phyloP scores from a whole-genome alignment of 192 early-diverging fungal species.

The Coemansia sp. region DNA sequence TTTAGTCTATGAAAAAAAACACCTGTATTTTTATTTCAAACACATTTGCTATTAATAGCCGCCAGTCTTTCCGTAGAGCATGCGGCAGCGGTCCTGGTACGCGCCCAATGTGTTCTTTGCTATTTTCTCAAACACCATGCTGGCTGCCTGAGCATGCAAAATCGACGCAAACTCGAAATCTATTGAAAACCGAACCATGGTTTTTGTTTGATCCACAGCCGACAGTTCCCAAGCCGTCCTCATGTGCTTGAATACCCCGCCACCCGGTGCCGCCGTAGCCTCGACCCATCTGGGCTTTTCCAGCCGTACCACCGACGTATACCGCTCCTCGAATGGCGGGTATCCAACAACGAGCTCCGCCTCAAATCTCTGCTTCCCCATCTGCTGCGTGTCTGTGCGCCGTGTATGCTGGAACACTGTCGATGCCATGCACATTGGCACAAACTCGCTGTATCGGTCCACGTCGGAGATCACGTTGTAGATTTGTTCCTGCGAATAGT shows the following conservation, averaged over 20 bases:
- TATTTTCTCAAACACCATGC: constrained; percentile 75
- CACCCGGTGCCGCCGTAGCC: constrained; percentile 46
- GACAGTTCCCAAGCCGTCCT: constrained; percentile 36
- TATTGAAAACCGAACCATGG: constrained; percentile 67
- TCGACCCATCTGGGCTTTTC: constrained; percentile 59
- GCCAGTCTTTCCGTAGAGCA: constrained; percentile 20
- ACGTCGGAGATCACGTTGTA: constrained; percentile 81
- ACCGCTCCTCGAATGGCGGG: constrained; percentile 69
- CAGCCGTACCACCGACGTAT: constrained; percentile 72
- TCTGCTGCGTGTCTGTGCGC: constrained; percentile 2
- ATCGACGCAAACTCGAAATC: constrained; percentile 78
- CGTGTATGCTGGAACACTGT: constrained; percentile 31
- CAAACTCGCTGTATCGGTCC: constrained; percentile 72
- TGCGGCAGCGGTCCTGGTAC: constrained; percentile 29
- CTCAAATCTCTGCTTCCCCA: constrained; percentile 29
- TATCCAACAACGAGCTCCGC: constrained; percentile 83
- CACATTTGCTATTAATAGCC: background rate
- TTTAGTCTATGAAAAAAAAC: no score
- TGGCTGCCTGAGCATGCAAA: constrained; percentile 75
- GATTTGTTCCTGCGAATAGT: constrained; percentile 63
- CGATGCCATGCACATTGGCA: constrained; percentile 78
- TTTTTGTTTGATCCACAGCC: background rate
- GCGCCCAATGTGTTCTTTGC: constrained; percentile 48
- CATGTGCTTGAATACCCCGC: constrained; percentile 38
- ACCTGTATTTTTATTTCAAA: no score